A percentile compares a stretch with the other conserved stretches of the same genome.
Evolutionary conservation across 345 rosid species (phyloP).

Genomic region (Syzygium grande): DNA sequence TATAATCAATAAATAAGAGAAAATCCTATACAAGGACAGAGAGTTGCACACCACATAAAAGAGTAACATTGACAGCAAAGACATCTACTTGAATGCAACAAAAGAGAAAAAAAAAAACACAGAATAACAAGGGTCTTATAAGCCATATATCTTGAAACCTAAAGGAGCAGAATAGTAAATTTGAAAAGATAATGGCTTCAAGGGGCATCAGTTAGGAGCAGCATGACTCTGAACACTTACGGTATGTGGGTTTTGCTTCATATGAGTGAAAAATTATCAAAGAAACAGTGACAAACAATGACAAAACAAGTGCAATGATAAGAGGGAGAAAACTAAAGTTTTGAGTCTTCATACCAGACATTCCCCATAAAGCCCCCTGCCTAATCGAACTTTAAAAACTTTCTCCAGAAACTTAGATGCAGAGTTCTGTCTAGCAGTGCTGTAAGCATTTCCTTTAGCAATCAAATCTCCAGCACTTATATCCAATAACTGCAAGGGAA

Average conservation of each 20-base stretch:
- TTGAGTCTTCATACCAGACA: constrained; percentile 52
- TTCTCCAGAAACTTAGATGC: constrained; percentile 63
- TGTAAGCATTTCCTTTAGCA: constrained; percentile 40
- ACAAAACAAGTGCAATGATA: not conserved
- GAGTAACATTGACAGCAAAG: not conserved
- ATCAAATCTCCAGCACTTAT: constrained; percentile 43
- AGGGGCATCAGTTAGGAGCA: not conserved
- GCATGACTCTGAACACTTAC: not conserved
- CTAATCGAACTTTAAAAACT: constrained; percentile 48
- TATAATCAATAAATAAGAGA: not conserved
- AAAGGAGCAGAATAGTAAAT: not conserved
- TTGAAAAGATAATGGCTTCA: not conserved
- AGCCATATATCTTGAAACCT: not conserved
- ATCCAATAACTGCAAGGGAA: constrained; percentile 44
- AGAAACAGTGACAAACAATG: not conserved
- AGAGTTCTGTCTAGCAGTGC: constrained; percentile 29
- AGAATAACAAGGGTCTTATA: not conserved
- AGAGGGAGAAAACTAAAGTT: not conserved
- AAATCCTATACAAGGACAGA: not conserved
- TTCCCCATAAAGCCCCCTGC: constrained; percentile 91
- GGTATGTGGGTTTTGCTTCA: not conserved
- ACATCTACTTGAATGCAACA: not conserved
- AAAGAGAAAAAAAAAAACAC: not conserved
- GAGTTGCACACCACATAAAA: not conserved
- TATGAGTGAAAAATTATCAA: not conserved